Percentiles rank a stretch among this genome's conserved stretches.
These are phyloP conservation scores for Leptodermis oblonga DNA, from an alignment of 257 asterid species.

Conservation along the genomic window DNA sequence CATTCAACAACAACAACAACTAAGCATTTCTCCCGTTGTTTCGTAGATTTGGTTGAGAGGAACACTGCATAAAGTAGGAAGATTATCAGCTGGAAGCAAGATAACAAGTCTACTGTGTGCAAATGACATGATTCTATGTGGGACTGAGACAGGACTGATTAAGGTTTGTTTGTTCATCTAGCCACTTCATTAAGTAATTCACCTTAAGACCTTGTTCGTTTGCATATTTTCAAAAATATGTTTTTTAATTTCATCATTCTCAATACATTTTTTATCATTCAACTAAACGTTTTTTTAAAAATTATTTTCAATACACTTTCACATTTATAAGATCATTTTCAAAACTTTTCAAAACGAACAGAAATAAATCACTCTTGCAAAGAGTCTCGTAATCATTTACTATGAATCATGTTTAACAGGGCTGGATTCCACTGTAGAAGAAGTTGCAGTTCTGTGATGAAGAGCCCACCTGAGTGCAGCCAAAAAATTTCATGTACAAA, in stretches of 20 bases:
- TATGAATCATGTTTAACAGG: conserved; percentile 33
- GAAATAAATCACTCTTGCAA: not conserved
- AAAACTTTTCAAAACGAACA: no score
- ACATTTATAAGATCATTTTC: not conserved
- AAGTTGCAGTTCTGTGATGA: not conserved
- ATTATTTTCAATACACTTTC: no score
- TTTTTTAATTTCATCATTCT: no score
- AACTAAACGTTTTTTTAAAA: no score
- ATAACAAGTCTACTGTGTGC: conserved; percentile 82
- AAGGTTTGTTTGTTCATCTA: conserved; percentile 57
- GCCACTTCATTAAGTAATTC: not conserved
- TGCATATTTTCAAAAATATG: no score
- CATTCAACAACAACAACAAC: no score
- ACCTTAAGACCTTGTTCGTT: no score
- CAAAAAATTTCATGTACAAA: conserved; percentile 14
- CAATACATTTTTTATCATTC: no score
- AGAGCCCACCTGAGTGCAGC: not conserved
- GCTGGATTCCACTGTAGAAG: conserved; percentile 89
- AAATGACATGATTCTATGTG: conserved; percentile 88
- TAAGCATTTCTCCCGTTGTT: not conserved
- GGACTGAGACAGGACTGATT: conserved; percentile 80
- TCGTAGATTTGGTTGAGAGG: conserved; percentile 81
- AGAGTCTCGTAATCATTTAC: not conserved
- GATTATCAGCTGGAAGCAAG: conserved; percentile 91
- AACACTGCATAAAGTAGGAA: conserved; percentile 81